These are phyloP conservation scores for Leptomonas seymouri DNA, from an alignment of 208 protist species.

Conservation along the genomic window DNA sequence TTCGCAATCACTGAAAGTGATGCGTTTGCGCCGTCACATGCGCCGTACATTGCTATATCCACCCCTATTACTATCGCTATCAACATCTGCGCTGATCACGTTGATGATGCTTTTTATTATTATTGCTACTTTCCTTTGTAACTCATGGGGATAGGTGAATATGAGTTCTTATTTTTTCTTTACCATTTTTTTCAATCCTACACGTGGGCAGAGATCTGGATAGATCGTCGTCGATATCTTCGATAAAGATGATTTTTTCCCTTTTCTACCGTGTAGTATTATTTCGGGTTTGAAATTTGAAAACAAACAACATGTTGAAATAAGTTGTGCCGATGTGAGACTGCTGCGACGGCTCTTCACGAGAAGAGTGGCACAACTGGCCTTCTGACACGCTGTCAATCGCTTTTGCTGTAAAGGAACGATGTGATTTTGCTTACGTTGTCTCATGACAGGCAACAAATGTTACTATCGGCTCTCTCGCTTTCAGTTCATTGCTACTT, in stretches of 20 bases:
- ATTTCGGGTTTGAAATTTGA: no score
- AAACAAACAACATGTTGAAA: no score
- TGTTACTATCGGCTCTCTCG: no score
- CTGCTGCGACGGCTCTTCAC: no score
- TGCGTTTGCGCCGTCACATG: neutral
- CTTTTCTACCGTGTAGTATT: neutral
- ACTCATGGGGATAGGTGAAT: neutral
- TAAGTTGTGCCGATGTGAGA: no score
- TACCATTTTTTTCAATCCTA: constrained; percentile 1
- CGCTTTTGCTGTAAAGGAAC: no score
- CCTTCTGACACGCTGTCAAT: no score
- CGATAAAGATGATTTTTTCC: neutral
- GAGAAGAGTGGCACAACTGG: no score
- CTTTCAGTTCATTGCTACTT: no score
- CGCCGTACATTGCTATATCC: neutral
- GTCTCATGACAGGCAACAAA: no score
- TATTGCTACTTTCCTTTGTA: neutral
- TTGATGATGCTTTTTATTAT: neutral
- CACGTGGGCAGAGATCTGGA: neutral
- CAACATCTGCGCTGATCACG: neutral
- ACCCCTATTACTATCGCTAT: neutral
- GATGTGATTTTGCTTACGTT: no score
- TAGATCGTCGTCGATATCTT: no score
- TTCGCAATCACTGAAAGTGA: neutral
- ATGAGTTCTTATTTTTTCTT: neutral